Percentiles rank a stretch among this genome's conserved stretches.
Evolutionary conservation across 257 asterid genomes (phyloP).

Genomic region (Primulina tabacum): DNA sequence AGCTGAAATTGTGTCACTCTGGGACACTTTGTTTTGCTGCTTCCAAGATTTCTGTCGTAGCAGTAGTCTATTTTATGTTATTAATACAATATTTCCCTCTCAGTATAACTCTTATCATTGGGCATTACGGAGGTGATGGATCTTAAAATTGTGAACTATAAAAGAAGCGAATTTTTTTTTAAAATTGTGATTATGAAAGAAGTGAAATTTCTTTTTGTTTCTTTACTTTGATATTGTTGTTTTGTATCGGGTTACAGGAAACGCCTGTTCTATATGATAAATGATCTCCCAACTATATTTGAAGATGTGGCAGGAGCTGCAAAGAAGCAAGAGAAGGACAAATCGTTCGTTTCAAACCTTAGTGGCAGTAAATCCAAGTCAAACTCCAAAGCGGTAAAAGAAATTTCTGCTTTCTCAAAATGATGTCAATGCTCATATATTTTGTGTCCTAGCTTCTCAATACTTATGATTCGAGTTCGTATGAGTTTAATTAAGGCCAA

Average conservation of each 20-base stretch:
- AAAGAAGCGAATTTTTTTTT: neutral
- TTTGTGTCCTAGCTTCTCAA: neutral
- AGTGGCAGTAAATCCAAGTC: slow-evolving; percentile 32
- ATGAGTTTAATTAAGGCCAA: neutral
- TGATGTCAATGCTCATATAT: neutral
- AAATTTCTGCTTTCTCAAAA: neutral
- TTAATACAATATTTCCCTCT: no score
- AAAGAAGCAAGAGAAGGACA: neutral
- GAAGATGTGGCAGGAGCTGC: neutral
- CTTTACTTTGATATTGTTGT: neutral
- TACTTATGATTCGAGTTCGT: neutral
- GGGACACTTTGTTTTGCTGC: neutral
- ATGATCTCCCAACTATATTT: neutral
- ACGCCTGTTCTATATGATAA: neutral
- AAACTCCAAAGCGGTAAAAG: slow-evolving; percentile 33
- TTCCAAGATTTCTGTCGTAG: neutral
- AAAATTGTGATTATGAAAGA: neutral
- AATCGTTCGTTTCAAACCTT: neutral
- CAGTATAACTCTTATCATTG: neutral
- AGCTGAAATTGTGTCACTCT: neutral
- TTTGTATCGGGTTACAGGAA: neutral
- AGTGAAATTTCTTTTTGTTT: no score
- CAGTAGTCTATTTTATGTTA: no score
- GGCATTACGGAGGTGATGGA: neutral
- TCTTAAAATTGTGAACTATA: neutral